Conservation (phyloP, 176 grass and related monocot genomes). For the Avena sativa region DNA sequence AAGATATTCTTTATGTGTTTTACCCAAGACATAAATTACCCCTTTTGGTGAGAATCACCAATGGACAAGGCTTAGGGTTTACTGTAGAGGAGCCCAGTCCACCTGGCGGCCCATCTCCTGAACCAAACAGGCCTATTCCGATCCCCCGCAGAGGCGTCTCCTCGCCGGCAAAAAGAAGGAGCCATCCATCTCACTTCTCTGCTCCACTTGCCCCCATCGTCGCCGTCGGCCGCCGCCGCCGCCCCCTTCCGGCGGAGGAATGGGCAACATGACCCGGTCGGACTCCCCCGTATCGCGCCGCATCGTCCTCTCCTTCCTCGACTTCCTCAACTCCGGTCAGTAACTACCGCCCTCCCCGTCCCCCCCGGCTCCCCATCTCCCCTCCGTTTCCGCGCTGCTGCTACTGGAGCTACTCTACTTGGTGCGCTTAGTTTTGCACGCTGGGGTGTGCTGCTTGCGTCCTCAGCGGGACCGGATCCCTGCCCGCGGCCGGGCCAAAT, state of each 20-base stretch:
- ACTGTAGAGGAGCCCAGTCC: background rate
- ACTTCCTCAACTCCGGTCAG: slow-evolving; percentile 82
- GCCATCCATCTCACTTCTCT: background rate
- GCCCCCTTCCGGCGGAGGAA: background rate
- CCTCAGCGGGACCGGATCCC: slow-evolving; percentile 11
- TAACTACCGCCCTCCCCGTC: background rate
- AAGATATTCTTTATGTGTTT: too few relatives aligned
- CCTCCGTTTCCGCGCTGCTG: background rate
- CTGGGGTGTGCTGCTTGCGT: background rate
- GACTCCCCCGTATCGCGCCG: slow-evolving; percentile 72
- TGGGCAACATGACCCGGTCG: slow-evolving; percentile 58
- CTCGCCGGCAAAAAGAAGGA: too few relatives aligned
- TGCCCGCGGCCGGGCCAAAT: background rate
- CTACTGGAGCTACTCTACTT: too few relatives aligned
- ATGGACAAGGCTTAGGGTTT: too few relatives aligned
- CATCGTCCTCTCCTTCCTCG: slow-evolving; percentile 77
- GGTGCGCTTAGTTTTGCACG: background rate
- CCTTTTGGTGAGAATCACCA: too few relatives aligned
- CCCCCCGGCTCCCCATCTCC: background rate
- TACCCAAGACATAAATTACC: too few relatives aligned
- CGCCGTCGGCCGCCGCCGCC: background rate
- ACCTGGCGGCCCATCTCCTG: background rate
- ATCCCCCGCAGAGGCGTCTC: too few relatives aligned
- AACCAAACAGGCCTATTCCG: background rate
- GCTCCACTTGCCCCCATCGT: background rate